These are phyloP conservation scores for Ceratocystis ficicola DNA, from an alignment of 2,329 filamentous ascomycete species.

Conservation along the genomic window DNA sequence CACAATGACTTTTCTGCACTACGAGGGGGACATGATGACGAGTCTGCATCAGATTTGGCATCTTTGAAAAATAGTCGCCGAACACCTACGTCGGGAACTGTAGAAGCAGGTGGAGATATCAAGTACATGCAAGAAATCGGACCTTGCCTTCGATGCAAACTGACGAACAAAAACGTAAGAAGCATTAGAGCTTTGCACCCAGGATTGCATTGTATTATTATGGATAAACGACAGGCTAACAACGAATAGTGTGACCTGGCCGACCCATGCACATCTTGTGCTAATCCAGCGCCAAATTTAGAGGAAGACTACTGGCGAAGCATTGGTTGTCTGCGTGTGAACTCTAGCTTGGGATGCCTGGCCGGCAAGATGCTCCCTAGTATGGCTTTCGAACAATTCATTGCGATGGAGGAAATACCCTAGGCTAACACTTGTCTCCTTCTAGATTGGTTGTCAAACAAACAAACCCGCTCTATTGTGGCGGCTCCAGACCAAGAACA, in stretches of 20 bases:
- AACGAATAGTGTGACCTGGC: constrained; percentile 17
- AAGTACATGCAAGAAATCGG: constrained; percentile 16
- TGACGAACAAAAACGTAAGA: constrained; percentile 20
- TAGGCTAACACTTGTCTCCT: neutral
- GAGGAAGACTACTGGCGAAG: constrained; percentile 18
- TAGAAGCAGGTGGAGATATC: neutral
- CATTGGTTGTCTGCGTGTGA: constrained; percentile 18
- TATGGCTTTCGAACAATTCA: neutral
- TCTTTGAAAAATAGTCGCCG: neutral
- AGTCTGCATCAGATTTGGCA: constrained; percentile 22
- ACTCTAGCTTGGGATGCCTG: constrained; percentile 15
- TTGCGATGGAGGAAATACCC: neutral
- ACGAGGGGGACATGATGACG: neutral
- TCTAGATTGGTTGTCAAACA: neutral
- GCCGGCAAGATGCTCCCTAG: constrained; percentile 17
- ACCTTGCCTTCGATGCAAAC: constrained; percentile 19
- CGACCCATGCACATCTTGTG: constrained; percentile 14
- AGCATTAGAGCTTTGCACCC: neutral
- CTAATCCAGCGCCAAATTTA: constrained; percentile 1
- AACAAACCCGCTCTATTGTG: constrained; percentile 38
- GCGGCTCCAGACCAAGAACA: constrained; percentile 38
- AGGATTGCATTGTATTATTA: neutral
- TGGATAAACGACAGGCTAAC: neutral
- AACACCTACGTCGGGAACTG: neutral
- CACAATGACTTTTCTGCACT: neutral